Base-by-base conservation (phyloP, 106 monocot species). In the Gastrodia elata region DNA sequence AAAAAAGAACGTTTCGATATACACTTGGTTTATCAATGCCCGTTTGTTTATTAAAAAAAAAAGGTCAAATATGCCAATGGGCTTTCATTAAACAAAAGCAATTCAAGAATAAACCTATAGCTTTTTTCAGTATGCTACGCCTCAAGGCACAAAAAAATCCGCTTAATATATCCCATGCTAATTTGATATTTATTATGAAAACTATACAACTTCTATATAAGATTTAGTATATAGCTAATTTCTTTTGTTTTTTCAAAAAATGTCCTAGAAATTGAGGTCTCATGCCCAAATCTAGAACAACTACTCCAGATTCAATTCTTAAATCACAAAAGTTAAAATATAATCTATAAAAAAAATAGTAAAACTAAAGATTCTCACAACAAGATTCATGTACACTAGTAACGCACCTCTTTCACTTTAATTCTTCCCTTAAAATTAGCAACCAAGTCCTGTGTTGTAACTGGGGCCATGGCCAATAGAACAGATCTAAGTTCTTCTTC, bases 391-490 rank as follows among this genome's bases (percentile, higher is more conserved):
- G 13, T 33, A 67, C 35, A 37, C 7, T 36, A 38, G 37, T 37
- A 9, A 69, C 74, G 3, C 33, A 89, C 89, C 83, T 93, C 87
- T 38, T 71, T 43, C 8, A 79, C 75, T 78, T 83, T 87, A 16
- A 96, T 80, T 36, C 96, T 82, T 4, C 87, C 82, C 74, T 87
- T 97, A 39, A 97, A 97, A 71, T 74, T 84, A 36, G 82, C 84
- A 65, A 93, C 97, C 37, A 97, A 76, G 20, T 93, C 88, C 77
- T 97, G 97, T 72, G 97, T 97, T 20, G 93, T 98, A 16, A 93
- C 71, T 32, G 90, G 90, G 70, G 84, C 80, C 73, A 68, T 78
- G 20, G 80, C 76, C 49, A 84, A 75, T 52, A 98, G 82, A 79
- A 85, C 90, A 77, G 74, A 71, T 57, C 93, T 82, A 43, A 98